phyloP scores from a whole-genome alignment of 2,329 filamentous ascomycete species.

The Setomelanomma holmii region DNA sequence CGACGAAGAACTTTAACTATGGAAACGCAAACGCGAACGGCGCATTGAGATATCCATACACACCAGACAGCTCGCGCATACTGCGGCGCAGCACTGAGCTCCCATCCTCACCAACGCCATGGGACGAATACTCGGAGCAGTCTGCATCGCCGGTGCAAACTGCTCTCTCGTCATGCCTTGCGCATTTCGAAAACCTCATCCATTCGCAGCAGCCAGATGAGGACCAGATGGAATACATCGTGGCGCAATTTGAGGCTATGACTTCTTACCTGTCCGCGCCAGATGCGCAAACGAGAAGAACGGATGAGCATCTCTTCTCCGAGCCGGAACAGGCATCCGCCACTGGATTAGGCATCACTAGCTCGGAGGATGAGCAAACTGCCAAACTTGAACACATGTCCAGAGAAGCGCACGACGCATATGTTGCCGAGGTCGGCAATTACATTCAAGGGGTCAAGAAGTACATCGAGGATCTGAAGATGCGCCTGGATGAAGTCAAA shows the following conservation, averaged over 20 bases:
- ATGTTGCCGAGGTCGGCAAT: slow-evolving; percentile 32
- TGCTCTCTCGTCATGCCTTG: slow-evolving; percentile 40
- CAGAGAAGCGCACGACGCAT: slow-evolving; percentile 18
- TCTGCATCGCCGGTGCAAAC: slow-evolving; percentile 37
- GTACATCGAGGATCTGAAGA: slow-evolving; percentile 33
- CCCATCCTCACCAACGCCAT: slow-evolving; percentile 30
- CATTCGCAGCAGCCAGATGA: slow-evolving; percentile 38
- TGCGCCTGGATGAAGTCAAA: slow-evolving; percentile 43
- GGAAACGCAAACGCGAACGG: slow-evolving; percentile 16
- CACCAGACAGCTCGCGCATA: slow-evolving; percentile 38
- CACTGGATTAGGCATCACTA: slow-evolving; percentile 8
- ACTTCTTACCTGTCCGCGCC: slow-evolving; percentile 36
- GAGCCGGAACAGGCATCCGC: slow-evolving; percentile 11
- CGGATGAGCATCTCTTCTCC: slow-evolving; percentile 29
- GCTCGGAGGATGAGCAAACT: slow-evolving; percentile 2
- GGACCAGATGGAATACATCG: slow-evolving; percentile 44
- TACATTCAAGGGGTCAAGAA: slow-evolving; percentile 38
- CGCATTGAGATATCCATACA: slow-evolving; percentile 40
- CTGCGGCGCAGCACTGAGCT: slow-evolving; percentile 21
- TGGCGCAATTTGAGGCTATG: slow-evolving; percentile 43
- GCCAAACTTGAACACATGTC: slow-evolving; percentile 7
- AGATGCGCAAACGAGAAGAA: slow-evolving; percentile 26
- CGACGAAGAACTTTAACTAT: slow-evolving; percentile 21
- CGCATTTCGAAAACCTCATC: slow-evolving; percentile 41
- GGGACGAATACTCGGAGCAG: slow-evolving; percentile 28